Percentiles rank a stretch among this genome's conserved stretches.
Evolutionary conservation across 208 protist species (phyloP).

Genomic region (Leishmania arabica): DNA sequence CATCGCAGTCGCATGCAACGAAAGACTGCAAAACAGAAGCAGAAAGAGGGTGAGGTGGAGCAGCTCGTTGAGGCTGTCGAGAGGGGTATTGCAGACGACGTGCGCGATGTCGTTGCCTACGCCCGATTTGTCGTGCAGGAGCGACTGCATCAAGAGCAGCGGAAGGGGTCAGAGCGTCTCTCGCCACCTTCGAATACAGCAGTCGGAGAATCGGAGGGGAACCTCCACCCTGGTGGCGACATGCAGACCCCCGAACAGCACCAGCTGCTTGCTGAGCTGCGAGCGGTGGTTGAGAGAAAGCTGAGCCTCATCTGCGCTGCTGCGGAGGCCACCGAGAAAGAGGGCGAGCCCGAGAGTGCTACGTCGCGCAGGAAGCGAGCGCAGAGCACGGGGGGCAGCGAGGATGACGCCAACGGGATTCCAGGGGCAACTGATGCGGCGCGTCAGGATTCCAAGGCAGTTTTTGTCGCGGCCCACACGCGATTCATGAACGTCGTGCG

Average conservation of each 20-base stretch:
- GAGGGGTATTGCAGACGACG: constrained; percentile 9
- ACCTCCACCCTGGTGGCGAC: neutral
- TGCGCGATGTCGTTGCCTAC: constrained; percentile 32
- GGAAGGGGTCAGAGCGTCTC: neutral
- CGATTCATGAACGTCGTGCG: constrained; percentile 22
- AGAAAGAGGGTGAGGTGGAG: neutral
- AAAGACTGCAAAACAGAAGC: neutral
- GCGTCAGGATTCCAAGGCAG: neutral
- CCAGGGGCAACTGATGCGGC: neutral
- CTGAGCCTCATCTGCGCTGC: constrained; percentile 12
- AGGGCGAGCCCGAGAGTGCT: neutral
- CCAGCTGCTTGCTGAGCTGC: constrained; percentile 13
- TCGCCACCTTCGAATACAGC: neutral
- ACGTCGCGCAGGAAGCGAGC: neutral
- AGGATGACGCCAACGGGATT: neutral
- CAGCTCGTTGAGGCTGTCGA: neutral
- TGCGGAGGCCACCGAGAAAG: neutral
- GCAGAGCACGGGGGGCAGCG: neutral
- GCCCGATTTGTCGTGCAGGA: constrained; percentile 18
- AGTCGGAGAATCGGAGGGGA: neutral
- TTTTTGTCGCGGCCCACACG: constrained; percentile 16
- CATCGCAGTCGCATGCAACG: neutral
- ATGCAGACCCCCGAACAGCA: neutral
- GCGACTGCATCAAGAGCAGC: constrained; percentile 9
- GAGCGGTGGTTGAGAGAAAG: constrained; percentile 20